Percentiles rank a stretch among this genome's conserved stretches.
phyloP scores from a whole-genome alignment of 257 asterid species.

The Misopates orontium region DNA sequence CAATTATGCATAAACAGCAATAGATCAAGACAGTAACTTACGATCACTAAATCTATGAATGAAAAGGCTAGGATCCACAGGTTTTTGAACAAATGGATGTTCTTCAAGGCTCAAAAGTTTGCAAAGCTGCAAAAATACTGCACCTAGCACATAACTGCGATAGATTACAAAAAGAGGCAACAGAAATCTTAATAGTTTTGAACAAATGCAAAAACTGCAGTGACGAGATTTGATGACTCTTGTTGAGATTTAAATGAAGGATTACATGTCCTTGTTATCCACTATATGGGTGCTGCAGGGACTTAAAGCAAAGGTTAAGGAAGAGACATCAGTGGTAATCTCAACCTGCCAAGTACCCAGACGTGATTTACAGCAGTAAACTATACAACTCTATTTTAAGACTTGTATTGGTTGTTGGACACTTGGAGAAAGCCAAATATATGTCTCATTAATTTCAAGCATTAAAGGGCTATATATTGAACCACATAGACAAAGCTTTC shows the following conservation, averaged over 20 bases:
- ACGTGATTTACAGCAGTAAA: too few relatives aligned
- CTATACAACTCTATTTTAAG: too few relatives aligned
- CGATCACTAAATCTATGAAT: conserved; percentile 79
- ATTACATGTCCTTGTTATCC: conserved; percentile 10
- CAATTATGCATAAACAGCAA: conserved; percentile 12
- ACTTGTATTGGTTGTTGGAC: too few relatives aligned
- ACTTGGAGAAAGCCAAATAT: too few relatives aligned
- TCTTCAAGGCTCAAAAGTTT: conserved; percentile 67
- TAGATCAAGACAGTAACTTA: conserved; percentile 36
- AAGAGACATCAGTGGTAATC: neutral
- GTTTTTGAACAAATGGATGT: conserved; percentile 69
- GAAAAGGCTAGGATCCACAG: conserved; percentile 92
- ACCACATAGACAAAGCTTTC: too few relatives aligned
- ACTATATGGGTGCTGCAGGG: neutral
- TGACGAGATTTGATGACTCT: neutral
- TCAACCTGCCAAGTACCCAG: neutral
- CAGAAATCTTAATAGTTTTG: conserved; percentile 12
- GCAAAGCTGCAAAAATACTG: conserved; percentile 88
- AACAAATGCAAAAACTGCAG: conserved; percentile 11
- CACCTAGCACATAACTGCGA: conserved; percentile 83
- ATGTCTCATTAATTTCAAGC: too few relatives aligned
- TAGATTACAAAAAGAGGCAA: conserved; percentile 18
- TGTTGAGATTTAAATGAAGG: neutral
- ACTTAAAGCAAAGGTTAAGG: neutral
- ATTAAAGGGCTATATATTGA: too few relatives aligned